Percentiles rank a stretch among this genome's conserved stretches.
Conservation (phyloP, 345 rosid species). For the Eucalyptus pumila region DNA sequence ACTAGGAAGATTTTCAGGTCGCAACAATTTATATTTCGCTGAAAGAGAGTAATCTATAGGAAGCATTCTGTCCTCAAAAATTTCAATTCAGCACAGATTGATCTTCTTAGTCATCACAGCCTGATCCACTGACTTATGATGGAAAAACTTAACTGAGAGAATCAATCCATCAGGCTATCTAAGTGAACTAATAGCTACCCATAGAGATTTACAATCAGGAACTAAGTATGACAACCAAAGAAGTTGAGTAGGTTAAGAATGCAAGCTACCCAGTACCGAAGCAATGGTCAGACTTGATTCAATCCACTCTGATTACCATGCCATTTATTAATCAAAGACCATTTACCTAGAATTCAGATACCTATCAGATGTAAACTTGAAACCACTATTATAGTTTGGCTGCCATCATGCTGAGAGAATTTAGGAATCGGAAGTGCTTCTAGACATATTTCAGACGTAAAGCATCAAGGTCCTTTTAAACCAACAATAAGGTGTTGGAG, state of each 20-base stretch:
- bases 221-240: neutral
- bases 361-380: neutral
- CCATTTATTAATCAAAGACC: neutral
- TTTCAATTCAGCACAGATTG: neutral
- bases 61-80: neutral
- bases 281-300: neutral
- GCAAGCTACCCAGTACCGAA: neutral
- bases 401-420: neutral
- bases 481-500: neutral
- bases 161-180: neutral
- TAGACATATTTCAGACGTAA: neutral
- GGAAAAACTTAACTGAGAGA: neutral
- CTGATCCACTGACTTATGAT: neutral
- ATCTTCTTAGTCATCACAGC: neutral
- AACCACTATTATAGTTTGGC: neutral
- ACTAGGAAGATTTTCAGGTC: neutral
- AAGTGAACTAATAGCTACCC: neutral
- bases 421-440: neutral
- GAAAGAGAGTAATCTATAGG: neutral
- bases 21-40: neutral
- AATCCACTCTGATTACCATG: neutral
- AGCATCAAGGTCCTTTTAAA: neutral
- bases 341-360: neutral
- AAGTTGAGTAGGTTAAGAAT: neutral
- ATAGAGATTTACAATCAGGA: neutral